A percentile compares a stretch with the other conserved stretches of the same genome.
phyloP scores from a whole-genome alignment of 2,329 filamentous ascomycete genomes.

The Microsporum ferrugineum region DNA sequence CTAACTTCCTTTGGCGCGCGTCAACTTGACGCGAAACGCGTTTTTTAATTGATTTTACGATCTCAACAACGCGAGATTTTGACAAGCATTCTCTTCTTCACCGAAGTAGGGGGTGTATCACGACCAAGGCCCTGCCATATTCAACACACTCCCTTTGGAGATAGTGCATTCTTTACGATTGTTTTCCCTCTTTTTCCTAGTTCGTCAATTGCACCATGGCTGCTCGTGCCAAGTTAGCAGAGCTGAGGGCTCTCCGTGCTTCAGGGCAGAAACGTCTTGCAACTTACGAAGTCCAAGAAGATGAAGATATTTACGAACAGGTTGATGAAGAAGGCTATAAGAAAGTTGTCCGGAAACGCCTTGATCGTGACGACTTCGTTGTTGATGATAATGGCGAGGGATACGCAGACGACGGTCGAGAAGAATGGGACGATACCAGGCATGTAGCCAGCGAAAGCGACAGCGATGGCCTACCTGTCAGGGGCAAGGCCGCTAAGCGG shows the following conservation, averaged over 20 bases:
- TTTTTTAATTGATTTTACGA: not conserved
- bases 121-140: not conserved
- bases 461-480: slow-evolving; percentile 57
- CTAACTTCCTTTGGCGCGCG: not conserved
- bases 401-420: slow-evolving; percentile 85
- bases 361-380: slow-evolving; percentile 94
- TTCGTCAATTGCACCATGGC: slow-evolving; percentile 10
- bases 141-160: not conserved
- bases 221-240: slow-evolving; percentile 39
- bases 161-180: not conserved
- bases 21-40: not conserved
- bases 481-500: slow-evolving; percentile 60
- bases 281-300: slow-evolving; percentile 75
- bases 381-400: slow-evolving; percentile 93
- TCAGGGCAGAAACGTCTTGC: slow-evolving; percentile 86
- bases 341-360: slow-evolving; percentile 76
- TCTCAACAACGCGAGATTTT: not conserved
- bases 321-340: slow-evolving; percentile 97
- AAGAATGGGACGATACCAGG: slow-evolving; percentile 74
- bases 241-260: slow-evolving; percentile 72
- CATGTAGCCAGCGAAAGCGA: slow-evolving; percentile 57
- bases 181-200: not conserved
- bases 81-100: not conserved
- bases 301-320: slow-evolving; percentile 80
- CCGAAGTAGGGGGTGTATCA: not conserved